A percentile compares a stretch with the other conserved stretches of the same genome.
Conservation (phyloP, 192 early-diverging fungal genomes). For the Chytriomyces confervae region DNA sequence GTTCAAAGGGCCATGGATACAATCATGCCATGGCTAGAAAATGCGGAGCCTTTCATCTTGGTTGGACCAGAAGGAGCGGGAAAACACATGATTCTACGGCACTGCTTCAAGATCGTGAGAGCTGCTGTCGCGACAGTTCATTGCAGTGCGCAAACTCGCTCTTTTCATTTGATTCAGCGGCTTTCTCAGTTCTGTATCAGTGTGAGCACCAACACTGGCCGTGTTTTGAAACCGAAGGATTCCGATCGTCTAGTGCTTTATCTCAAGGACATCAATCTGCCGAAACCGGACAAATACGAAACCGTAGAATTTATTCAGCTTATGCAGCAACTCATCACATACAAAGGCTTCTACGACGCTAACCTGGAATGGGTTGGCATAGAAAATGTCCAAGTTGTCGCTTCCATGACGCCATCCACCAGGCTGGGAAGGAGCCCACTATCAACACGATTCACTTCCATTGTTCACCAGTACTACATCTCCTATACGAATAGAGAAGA, state of each 20-base stretch:
- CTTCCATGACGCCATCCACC: conserved; percentile 61
- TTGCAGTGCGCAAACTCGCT: conserved; percentile 64
- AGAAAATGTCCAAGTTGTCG: conserved; percentile 65
- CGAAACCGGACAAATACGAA: conserved; percentile 64
- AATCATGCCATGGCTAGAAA: conserved; percentile 61
- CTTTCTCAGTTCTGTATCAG: conserved; percentile 57
- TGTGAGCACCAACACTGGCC: conserved; percentile 52
- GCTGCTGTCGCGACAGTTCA: conserved; percentile 56
- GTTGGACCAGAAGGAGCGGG: conserved; percentile 64
- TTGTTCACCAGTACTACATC: conserved; percentile 51
- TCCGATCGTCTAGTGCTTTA: conserved; percentile 60
- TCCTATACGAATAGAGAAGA: conserved; percentile 56
- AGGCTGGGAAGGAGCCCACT: conserved; percentile 58
- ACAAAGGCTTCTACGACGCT: conserved; percentile 61
- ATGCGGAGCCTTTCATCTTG: conserved; percentile 53
- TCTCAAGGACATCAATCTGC: conserved; percentile 67
- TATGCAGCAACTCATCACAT: conserved; percentile 63
- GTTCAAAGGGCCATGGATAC: conserved; percentile 49
- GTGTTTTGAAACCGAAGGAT: conserved; percentile 61
- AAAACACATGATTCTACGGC: conserved; percentile 59
- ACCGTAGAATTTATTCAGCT: conserved; percentile 67
- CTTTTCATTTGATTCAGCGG: conserved; percentile 58
- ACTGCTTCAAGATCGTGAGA: conserved; percentile 55
- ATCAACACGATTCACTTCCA: conserved; percentile 60
- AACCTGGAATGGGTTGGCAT: conserved; percentile 64